phyloP scores from a whole-genome alignment of 2,329 filamentous ascomycete species.

The Sclerotinia glacialis region DNA sequence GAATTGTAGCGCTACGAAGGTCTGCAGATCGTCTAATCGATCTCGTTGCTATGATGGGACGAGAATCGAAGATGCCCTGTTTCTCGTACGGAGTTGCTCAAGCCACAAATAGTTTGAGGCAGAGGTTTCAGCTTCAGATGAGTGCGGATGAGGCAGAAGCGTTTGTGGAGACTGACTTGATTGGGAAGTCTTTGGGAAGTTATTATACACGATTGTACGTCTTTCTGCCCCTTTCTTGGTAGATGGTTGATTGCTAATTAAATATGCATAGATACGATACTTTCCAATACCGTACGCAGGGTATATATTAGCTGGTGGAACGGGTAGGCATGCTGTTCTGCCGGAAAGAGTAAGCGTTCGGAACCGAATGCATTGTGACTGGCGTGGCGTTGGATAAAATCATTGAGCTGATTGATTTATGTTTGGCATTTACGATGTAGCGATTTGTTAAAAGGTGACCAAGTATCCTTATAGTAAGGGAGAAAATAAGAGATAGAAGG shows the following conservation, averaged over 20 bases:
- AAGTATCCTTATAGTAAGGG: neutral
- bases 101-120: slow-evolving; percentile 66
- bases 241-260: slow-evolving; percentile 17
- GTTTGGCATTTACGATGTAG: slow-evolving; percentile 5
- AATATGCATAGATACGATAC: slow-evolving; percentile 64
- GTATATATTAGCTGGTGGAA: slow-evolving; percentile 63
- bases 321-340: slow-evolving; percentile 1
- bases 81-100: slow-evolving; percentile 71
- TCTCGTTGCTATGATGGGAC: slow-evolving; percentile 80
- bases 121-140: slow-evolving; percentile 77
- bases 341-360: neutral
- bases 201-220: slow-evolving; percentile 82
- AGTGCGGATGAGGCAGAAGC: slow-evolving; percentile 78
- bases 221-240: slow-evolving; percentile 1
- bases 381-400: slow-evolving; percentile 20
- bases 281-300: slow-evolving; percentile 84
- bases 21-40: slow-evolving; percentile 80
- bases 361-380: slow-evolving; percentile 2
- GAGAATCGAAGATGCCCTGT: slow-evolving; percentile 80
- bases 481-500: neutral
- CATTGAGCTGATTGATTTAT: slow-evolving; percentile 16
- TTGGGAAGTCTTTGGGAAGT: slow-evolving; percentile 78
- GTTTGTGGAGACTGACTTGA: slow-evolving; percentile 76
- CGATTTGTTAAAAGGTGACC: neutral
- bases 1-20: slow-evolving; percentile 61